A percentile compares a stretch with the other conserved stretches of the same genome.
phyloP scores from a whole-genome alignment of 164 flowering plant genomes.

The Magnolia kwangsiensis region DNA sequence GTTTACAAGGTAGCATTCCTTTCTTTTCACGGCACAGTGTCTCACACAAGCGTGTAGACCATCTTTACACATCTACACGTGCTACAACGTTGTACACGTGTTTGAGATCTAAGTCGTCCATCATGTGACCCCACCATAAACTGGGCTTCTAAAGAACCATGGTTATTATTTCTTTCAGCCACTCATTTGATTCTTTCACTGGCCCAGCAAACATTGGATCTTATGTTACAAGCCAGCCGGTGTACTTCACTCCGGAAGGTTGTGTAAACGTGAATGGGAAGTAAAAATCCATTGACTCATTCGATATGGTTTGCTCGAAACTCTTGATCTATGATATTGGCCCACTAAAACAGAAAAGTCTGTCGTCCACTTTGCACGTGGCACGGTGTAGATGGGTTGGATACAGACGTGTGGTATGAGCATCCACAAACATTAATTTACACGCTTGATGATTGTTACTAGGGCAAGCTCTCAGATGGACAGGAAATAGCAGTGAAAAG shows the following conservation, averaged over 20 bases:
- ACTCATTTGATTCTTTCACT: not conserved
- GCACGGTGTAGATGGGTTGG: not conserved
- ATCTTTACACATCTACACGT: not conserved
- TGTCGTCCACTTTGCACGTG: not conserved
- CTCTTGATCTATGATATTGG: too few relatives aligned
- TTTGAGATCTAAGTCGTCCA: not conserved
- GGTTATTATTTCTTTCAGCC: not conserved
- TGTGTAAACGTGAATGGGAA: not conserved
- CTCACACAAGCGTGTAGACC: not conserved
- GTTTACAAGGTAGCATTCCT: not conserved
- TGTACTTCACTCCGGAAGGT: too few relatives aligned
- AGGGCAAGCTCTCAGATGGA: constrained; percentile 27
- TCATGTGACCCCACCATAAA: not conserved
- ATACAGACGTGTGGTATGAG: not conserved
- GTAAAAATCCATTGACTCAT: not conserved
- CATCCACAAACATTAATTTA: not conserved
- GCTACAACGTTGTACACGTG: not conserved
- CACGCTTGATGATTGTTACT: not conserved
- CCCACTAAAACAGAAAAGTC: not conserved
- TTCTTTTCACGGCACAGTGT: not conserved
- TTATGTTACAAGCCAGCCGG: too few relatives aligned
- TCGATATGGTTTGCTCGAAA: too few relatives aligned
- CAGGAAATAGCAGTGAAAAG: constrained; percentile 7
- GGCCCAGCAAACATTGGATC: too few relatives aligned
- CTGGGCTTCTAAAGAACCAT: not conserved